Evolutionary conservation across 352 stramenopile species (phyloP).

Genomic region (Phytophthora megakarya): DNA sequence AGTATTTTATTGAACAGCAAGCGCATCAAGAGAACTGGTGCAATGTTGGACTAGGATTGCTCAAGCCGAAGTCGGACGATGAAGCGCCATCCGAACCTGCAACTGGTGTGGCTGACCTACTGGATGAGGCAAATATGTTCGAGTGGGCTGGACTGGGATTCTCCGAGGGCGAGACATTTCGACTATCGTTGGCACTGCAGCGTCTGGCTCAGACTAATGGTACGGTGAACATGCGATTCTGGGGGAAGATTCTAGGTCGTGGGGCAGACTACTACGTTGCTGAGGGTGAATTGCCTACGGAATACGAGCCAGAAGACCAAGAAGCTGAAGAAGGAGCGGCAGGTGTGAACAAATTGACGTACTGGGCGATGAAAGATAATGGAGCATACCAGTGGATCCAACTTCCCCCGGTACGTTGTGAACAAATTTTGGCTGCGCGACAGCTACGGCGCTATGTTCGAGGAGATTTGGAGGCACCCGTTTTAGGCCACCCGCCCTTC

Average conservation of each 20-base stretch:
- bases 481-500: slow-evolving; percentile 87
- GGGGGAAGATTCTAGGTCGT: slow-evolving; percentile 85
- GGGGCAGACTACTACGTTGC: slow-evolving; percentile 84
- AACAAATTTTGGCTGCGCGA: slow-evolving; percentile 80
- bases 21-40: slow-evolving; percentile 66
- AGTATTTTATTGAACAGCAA: slow-evolving; percentile 37
- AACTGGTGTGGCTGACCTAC: slow-evolving; percentile 58
- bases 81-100: slow-evolving; percentile 47
- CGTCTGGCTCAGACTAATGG: slow-evolving; percentile 56
- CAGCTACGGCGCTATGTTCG: slow-evolving; percentile 83
- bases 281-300: slow-evolving; percentile 64
- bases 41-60: slow-evolving; percentile 59
- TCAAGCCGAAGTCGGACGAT: slow-evolving; percentile 59
- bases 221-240: slow-evolving; percentile 84
- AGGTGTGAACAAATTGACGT: slow-evolving; percentile 90
- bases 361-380: slow-evolving; percentile 89
- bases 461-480: slow-evolving; percentile 80
- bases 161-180: slow-evolving; percentile 75
- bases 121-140: slow-evolving; percentile 86
- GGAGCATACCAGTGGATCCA: slow-evolving; percentile 83
- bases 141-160: slow-evolving; percentile 81
- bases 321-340: slow-evolving; percentile 67
- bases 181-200: slow-evolving; percentile 66
- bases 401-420: slow-evolving; percentile 71
- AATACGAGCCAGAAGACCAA: slow-evolving; percentile 64